phyloP scores from a whole-genome alignment of 257 asterid genomes.

The Solanum commersonii region DNA sequence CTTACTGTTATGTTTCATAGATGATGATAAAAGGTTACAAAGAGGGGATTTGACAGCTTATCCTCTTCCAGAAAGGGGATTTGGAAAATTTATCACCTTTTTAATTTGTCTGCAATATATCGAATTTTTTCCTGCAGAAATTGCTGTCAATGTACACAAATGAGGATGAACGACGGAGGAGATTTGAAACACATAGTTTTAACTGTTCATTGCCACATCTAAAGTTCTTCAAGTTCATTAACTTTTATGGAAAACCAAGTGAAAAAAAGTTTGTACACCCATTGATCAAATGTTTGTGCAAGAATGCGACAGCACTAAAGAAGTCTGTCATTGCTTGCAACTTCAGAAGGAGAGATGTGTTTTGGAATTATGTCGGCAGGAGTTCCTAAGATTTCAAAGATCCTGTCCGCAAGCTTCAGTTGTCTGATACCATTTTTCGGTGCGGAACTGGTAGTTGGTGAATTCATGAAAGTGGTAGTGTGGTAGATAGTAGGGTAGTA shows the following conservation, averaged over 20 bases:
- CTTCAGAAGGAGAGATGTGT: not conserved
- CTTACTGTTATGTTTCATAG: too few relatives aligned
- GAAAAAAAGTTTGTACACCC: not conserved
- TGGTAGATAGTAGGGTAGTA: too few relatives aligned
- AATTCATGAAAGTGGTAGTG: too few relatives aligned
- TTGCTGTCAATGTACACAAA: not conserved
- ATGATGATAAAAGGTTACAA: not conserved
- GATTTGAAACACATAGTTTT: not conserved
- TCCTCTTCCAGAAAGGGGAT: not conserved
- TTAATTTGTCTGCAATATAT: too few relatives aligned
- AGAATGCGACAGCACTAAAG: not conserved
- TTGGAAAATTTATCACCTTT: not conserved
- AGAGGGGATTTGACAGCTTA: not conserved
- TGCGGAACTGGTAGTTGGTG: too few relatives aligned
- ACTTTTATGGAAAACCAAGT: not conserved
- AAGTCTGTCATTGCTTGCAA: not conserved
- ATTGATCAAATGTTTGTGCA: not conserved
- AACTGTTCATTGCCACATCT: not conserved
- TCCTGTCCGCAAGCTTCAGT: not conserved
- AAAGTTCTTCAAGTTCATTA: not conserved
- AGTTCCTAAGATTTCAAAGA: not conserved
- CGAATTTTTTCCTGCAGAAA: not conserved
- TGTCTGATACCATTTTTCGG: too few relatives aligned
- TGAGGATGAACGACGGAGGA: not conserved
- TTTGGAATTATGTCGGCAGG: not conserved